These are phyloP conservation scores for Amaranthus hypochondriacus DNA, from an alignment of 148 eudicot genomes.

Conservation along the genomic window DNA sequence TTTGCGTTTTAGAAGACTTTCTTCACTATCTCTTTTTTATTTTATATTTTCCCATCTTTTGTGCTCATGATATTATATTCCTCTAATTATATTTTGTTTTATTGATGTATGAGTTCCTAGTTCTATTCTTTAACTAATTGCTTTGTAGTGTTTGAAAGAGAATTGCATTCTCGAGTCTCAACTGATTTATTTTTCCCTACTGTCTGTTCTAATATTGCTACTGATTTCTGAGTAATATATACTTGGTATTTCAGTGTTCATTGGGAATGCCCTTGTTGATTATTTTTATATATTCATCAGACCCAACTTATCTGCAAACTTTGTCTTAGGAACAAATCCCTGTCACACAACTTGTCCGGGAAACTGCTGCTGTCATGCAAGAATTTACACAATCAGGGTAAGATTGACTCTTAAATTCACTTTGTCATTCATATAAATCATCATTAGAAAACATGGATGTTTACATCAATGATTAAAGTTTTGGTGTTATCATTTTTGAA, in stretches of 20 bases:
- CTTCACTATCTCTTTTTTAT: neutral
- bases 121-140: too few relatives aligned
- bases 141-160: too few relatives aligned
- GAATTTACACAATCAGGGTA: constrained; percentile 99
- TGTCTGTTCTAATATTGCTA: too few relatives aligned
- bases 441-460: neutral
- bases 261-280: too few relatives aligned
- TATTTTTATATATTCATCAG: neutral
- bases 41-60: neutral
- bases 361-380: constrained; percentile 99
- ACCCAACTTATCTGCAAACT: constrained; percentile 10
- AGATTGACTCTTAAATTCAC: constrained; percentile 10
- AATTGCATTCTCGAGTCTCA: too few relatives aligned
- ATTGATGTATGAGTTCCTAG: neutral
- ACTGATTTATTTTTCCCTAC: too few relatives aligned
- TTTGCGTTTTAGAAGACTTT: neutral
- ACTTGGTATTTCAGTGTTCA: too few relatives aligned
- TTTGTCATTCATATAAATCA: neutral
- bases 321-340: constrained; percentile 75
- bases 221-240: too few relatives aligned
- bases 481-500: neutral
- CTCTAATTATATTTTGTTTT: too few relatives aligned
- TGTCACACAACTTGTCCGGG: constrained; percentile 94
- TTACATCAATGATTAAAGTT: neutral
- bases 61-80: too few relatives aligned